Base-by-base conservation (phyloP, 2,329 filamentous ascomycete genomes). In the Exutisphaerella laricina region DNA sequence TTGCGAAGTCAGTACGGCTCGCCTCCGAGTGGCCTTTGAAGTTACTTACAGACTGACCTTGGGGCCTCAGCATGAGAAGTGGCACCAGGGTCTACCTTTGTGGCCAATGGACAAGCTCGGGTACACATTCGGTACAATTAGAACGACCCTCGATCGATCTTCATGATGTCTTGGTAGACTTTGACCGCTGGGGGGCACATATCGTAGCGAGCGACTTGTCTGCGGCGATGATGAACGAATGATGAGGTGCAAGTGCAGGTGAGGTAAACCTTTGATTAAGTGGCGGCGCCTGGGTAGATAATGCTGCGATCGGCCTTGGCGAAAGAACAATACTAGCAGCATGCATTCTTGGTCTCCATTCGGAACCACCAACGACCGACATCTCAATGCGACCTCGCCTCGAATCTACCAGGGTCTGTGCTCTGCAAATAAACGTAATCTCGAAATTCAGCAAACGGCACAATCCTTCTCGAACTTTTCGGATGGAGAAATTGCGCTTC, bases 271-370 rank as follows among this genome's bases (percentile, higher is more conserved):
- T 18, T 13, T 10, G n/a, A 17, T 28, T 23, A 31, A 28, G 17
- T 35, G 7, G 32, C 36, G 36, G 35, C 14, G 35, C 41, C 46
- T 47, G 36, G 46, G 42, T 31, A 49, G 41, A 51, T 43, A 41
- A 40, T 45, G 35, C 28, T 34, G 30, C 35, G 26, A n/a, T 21
- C 30, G 47, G 39, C 41, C 42, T 46, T 41, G 45, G 45, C 46
- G 39, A 43, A 51, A 56, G 58, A 61, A 61, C 57, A 61, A 61
- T 60, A 58, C 51, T 57, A 58, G 45, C 35, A 49, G 48, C 18
- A 48, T 53, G 25, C 46, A 51, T 54, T 52, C 52, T 53, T 60
- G 43, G 56, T 39, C 34, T 38, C 52, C 29, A 41, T 34, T 42
- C 43, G 33, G 45, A 41, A 40, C 26, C 29, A 26, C 23, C 31